Evolutionary conservation across 129 eudicot species (phyloP), one percentile per base, ranked within the genome.

Genomic region (Flaveria sonorensis): DNA sequence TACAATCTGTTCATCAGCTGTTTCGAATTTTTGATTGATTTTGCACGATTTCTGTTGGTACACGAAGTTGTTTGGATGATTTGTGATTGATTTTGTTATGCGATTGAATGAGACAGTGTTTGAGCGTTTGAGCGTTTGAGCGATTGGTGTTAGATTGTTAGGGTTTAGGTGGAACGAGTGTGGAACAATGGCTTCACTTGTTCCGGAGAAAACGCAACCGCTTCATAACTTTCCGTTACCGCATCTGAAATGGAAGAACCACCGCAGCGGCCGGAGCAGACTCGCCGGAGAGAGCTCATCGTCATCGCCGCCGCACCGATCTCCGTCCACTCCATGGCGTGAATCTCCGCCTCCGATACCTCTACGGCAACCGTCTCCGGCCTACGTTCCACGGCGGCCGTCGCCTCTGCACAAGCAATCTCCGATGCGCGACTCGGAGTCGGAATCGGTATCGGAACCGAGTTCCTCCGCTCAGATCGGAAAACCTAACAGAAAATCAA

Each of bases 171-270:
- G 5, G 52, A 20, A 30, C 28, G 15, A 62, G 50, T 59, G 60
- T 12, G 52, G 23, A 24, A 28, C 18, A 55, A 89, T 89, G 93
- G 82, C 96, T 4, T 89, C 90, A 64, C 87, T 91, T 0, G 83
- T 70, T 26, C 92, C 96, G 12, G 91, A 82, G 26, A 90, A 90
- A 77, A 80, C 93, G 42, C 90, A 90, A 66, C 87, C 89, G 20
- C 88, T 88, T 4, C 96, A 90, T 84, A 88, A 90, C 81, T 90
- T 90, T 77, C 68, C 86, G 8, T 80, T 90, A 16, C 89, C 96
- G n/a, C 83, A 70, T 51, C 81, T 88, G 50, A 90, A 85, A 79
- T 90, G 96, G 96, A 83, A 83, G 75, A 87, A 87, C 74, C 87
- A 82, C 74, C 75, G 82, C 48, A 88, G 80, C 81, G 82, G 71